Evolutionary conservation across 176 grass and related monocot species (phyloP), one percentile per base, ranked within the genome.

Genomic region (Avena insularis): DNA sequence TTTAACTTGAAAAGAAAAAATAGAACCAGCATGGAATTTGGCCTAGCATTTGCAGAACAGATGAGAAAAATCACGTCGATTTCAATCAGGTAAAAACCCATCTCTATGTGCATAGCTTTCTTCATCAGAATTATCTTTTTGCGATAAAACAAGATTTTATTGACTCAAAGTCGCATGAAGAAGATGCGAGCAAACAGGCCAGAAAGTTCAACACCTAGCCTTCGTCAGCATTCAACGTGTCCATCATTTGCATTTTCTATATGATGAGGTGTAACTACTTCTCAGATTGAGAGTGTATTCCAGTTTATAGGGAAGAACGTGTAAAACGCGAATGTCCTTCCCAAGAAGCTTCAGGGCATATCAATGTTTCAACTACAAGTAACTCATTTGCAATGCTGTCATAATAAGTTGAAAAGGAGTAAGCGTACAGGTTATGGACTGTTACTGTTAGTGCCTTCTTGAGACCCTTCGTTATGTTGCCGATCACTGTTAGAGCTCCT

Each of bases 391-490:
- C 67, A 85, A 35, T 27, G 50, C 14, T 63, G 25, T 61, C 38
- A 72, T 10, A 11, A 20, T 51, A 71, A 84, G 33, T 12, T 29
- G 23, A 20, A 25, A 19, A 51, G 16, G 16, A 75, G 46, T 25
- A 65, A 66, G 17, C 50, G 55, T 85, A 65, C 17, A 91, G n/a
- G 51, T n/a, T 86, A 53, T 16, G 61, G 45, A 33, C 87, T 94
- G 95, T 29, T 89, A 58, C 79, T 93, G 54, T 71, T 87, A 33
- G 89, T 87, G 33, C 89, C 84, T 87, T 94, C 90, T 76, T 88
- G 87, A 45, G 96, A 96, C 40, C 88, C 92, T 89, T 94, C 50
- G 96, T 95, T 61, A 84, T 85, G 89, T 98, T 98, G 56, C 96
- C 96, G 27, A 95, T 86, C 54, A 93, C 88, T 15, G 96, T 96